Base-by-base conservation (phyloP, 139 green algal species). In the Ostreobium quekettii region DNA sequence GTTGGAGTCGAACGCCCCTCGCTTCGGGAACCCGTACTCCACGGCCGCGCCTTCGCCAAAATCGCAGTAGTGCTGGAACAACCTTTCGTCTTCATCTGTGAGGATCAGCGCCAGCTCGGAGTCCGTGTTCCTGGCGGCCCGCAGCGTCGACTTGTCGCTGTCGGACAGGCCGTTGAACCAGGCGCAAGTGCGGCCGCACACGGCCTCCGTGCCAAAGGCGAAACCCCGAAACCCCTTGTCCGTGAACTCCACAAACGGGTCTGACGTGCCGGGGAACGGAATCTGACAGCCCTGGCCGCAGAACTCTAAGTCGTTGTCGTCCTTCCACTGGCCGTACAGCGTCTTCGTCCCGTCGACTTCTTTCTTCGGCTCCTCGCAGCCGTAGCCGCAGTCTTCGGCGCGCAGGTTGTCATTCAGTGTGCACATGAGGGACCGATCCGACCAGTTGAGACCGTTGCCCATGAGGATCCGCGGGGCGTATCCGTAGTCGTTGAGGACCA, bases 401-500 rank as follows among this genome's bases (percentile, higher is more conserved):
- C 36, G 32, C 28, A 75, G n/a, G n/a, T 75, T 67, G 7, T 32
- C 64, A 30, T 74, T 36, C 29, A 80, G 7, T 11, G 58, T 78
- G 82, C 85, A 90, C 39, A 90, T 73, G 32, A 91, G 39, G 19
- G 74, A 71, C 31, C 35, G 28, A 39, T 66, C 31, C 15, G 58
- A 47, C 74, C 80, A 89, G 53, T 81, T 66, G 19, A 83, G 72
- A 37, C 75, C 76, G n/a, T 71, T 56, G 8, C 53, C 53, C 53
- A 74, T 36, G n/a, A 90, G 71, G 28, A 81, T 79, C 49, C 69
- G 32, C 24, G 86, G 88, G 26, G 77, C 22, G 59, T 91, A 93
- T 49, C 86, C 86, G 71, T 87, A 93, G 57, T 91, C 86, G 68
- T 91, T 90, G 48, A 93, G 74, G 15, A 86, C 75, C 6, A 84